Conservation (phyloP, 257 asterid species). For the Penstemon newberryi region DNA sequence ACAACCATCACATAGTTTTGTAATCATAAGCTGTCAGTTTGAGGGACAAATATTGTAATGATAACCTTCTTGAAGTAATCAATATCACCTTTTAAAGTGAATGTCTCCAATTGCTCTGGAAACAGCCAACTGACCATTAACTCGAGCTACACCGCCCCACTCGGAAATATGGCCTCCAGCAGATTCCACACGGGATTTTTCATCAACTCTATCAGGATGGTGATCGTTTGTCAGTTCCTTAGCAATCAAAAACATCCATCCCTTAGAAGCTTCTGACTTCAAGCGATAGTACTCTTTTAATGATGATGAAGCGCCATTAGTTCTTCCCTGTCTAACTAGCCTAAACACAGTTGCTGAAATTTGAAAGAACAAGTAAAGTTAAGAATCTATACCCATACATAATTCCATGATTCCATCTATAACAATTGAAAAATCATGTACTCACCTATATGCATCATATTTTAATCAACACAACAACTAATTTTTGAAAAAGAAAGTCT, state of each 20-base stretch:
- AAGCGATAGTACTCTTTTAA: slow-evolving; percentile 56
- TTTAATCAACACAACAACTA: slow-evolving; percentile 1
- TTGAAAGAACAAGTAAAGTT: slow-evolving; percentile 32
- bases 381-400: not conserved
- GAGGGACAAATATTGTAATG: not conserved
- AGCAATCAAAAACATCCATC: slow-evolving; percentile 66
- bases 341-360: slow-evolving; percentile 78
- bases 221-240: slow-evolving; percentile 92
- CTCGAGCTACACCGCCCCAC: slow-evolving; percentile 95
- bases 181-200: slow-evolving; percentile 78
- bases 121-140: slow-evolving; percentile 92
- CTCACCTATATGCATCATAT: not conserved
- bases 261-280: slow-evolving; percentile 66
- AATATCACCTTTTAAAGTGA: slow-evolving; percentile 63
- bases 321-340: slow-evolving; percentile 62
- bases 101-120: slow-evolving; percentile 94
- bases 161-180: slow-evolving; percentile 87
- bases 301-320: slow-evolving; percentile 46
- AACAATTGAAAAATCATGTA: slow-evolving; percentile 4
- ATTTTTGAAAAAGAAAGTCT: slow-evolving; percentile 1
- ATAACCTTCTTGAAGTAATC: slow-evolving; percentile 19
- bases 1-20: slow-evolving; percentile 14
- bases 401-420: not conserved
- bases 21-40: slow-evolving; percentile 11
- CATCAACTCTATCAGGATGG: slow-evolving; percentile 96